These are phyloP conservation scores for Ephemerocybe angulata DNA, from an alignment of 768 basidiomycete species.

Conservation along the genomic window DNA sequence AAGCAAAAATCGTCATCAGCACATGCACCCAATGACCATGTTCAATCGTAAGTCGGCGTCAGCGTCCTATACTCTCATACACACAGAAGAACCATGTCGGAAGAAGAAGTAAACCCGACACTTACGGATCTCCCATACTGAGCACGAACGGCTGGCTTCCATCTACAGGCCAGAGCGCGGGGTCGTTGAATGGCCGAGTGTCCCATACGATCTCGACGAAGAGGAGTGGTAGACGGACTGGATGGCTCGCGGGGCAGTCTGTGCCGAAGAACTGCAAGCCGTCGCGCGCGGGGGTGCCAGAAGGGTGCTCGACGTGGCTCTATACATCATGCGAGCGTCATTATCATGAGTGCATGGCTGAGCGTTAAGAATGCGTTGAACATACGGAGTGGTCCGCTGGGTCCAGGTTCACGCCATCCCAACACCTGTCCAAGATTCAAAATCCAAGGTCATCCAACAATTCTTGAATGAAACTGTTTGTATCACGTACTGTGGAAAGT, in stretches of 20 bases:
- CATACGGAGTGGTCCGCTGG: neutral
- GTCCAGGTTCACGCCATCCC: constrained; percentile 2
- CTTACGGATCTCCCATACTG: constrained; percentile 13
- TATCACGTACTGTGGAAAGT: constrained; percentile 1
- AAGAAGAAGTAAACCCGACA: neutral
- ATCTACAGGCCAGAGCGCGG: constrained; percentile 2
- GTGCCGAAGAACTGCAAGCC: constrained; percentile 1
- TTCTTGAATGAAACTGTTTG: too few species aligned
- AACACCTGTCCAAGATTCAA: neutral
- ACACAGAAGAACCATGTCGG: too few species aligned
- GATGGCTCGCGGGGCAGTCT: constrained; percentile 5
- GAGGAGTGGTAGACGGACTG: constrained; percentile 7
- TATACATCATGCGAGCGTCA: too few species aligned
- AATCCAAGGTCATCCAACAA: neutral
- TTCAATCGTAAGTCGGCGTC: too few species aligned
- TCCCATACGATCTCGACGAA: constrained; percentile 12
- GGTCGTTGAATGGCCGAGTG: constrained; percentile 7
- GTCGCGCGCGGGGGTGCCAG: neutral
- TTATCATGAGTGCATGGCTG: too few species aligned
- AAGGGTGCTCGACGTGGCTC: constrained; percentile 2
- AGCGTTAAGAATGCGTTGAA: neutral
- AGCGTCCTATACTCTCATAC: too few species aligned
- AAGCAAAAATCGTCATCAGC: too few species aligned
- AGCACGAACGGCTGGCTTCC: constrained; percentile 8
- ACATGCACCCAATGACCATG: too few species aligned